phyloP scores from a whole-genome alignment of 495 filamentous ascomycete genomes.

The Neurospora sp. region DNA sequence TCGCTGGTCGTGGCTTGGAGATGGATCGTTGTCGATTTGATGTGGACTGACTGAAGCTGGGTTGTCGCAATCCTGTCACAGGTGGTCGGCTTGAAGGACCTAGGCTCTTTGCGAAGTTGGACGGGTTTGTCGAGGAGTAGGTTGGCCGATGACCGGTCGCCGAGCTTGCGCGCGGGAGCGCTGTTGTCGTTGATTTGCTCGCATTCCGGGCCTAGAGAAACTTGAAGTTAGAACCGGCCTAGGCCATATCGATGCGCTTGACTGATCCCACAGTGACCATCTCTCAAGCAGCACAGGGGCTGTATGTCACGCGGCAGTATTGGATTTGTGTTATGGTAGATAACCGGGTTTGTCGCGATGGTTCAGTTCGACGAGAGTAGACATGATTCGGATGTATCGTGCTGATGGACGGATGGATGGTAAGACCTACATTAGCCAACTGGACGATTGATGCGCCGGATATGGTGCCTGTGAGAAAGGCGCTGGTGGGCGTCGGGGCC shows the following conservation, averaged over 20 bases:
- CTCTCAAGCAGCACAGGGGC: neutral
- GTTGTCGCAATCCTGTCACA: slow-evolving; percentile 32
- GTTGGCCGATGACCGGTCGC: neutral
- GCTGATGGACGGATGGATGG: neutral
- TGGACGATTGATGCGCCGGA: slow-evolving; percentile 15
- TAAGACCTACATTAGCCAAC: slow-evolving; percentile 9
- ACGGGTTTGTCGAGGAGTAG: slow-evolving; percentile 21
- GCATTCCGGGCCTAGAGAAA: slow-evolving; percentile 2
- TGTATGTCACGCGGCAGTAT: neutral
- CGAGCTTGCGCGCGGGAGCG: neutral
- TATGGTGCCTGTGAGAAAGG: slow-evolving; percentile 3
- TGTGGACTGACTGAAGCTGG: slow-evolving; percentile 33
- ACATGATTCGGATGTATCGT: neutral
- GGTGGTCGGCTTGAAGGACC: slow-evolving; percentile 43
- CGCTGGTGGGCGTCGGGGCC: neutral
- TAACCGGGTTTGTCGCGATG: neutral
- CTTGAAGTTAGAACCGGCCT: neutral
- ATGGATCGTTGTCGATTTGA: slow-evolving; percentile 26
- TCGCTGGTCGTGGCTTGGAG: slow-evolving; percentile 43
- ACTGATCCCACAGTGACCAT: neutral
- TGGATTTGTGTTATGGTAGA: neutral
- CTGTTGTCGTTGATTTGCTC: neutral
- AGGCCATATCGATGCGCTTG: neutral
- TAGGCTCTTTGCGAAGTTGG: slow-evolving; percentile 45
- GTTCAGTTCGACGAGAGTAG: neutral